phyloP scores from a whole-genome alignment of 2,329 filamentous ascomycete genomes.

The Nothophaeocryptopus gaeumannii region DNA sequence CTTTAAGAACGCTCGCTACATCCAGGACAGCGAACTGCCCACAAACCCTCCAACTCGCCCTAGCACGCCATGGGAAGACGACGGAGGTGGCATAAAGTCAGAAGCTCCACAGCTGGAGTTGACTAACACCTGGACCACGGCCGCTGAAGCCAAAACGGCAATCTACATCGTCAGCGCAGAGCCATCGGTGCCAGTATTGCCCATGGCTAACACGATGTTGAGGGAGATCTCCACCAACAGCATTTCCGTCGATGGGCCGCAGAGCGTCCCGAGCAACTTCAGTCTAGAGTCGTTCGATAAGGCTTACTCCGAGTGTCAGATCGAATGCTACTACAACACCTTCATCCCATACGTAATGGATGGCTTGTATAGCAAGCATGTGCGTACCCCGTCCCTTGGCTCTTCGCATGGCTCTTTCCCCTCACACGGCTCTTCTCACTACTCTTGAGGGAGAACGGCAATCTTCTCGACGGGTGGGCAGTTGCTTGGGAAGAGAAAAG shows the following conservation, averaged over 20 bases:
- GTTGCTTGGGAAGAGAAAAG: no score
- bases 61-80: background rate
- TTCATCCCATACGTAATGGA: background rate
- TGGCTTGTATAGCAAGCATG: background rate
- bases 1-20: constrained; percentile 1
- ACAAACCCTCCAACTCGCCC: background rate
- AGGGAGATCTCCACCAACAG: no score
- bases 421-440: no score
- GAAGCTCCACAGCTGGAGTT: background rate
- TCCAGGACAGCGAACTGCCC: background rate
- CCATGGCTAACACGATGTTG: background rate
- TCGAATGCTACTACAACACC: constrained; percentile 1
- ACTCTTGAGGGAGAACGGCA: no score
- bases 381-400: background rate
- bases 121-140: background rate
- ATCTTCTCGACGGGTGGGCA: no score
- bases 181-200: background rate
- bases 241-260: no score
- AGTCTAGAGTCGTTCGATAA: constrained; percentile 2
- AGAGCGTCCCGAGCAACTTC: background rate
- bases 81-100: background rate
- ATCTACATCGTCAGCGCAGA: background rate
- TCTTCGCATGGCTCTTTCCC: no score
- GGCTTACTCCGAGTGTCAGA: constrained; percentile 1
- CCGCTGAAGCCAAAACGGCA: background rate